Conservation (phyloP, 352 stramenopile species). For the Pythium plurisporium region DNA sequence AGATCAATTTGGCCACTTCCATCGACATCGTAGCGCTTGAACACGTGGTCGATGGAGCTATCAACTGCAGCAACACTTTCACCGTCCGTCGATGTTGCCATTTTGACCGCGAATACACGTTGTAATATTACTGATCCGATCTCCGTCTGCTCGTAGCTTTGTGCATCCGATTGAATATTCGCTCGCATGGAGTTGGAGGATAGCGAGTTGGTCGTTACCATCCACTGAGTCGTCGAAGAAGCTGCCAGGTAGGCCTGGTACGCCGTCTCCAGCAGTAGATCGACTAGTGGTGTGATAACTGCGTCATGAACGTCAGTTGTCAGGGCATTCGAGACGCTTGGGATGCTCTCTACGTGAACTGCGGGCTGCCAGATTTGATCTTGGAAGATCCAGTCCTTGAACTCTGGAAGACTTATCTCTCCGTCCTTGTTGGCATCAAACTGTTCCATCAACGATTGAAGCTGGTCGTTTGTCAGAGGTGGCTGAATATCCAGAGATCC, state of each 20-base stretch:
- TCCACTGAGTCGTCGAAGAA: conserved; percentile 32
- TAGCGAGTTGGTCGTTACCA: conserved; percentile 30
- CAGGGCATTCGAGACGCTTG: background rate
- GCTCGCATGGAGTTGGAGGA: conserved; percentile 10
- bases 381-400: conserved; percentile 61
- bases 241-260: conserved; percentile 35
- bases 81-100: conserved; percentile 18
- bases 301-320: conserved; percentile 24
- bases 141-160: conserved; percentile 9
- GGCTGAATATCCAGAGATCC: conserved; percentile 45
- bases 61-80: conserved; percentile 13
- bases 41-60: conserved; percentile 35
- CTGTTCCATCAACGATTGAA: conserved; percentile 42
- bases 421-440: conserved; percentile 71
- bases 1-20: conserved; percentile 52
- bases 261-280: conserved; percentile 37
- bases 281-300: conserved; percentile 35
- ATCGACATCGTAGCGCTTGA: conserved; percentile 50
- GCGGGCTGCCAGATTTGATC: conserved; percentile 51
- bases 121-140: conserved; percentile 38
- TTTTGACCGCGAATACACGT: conserved; percentile 32
- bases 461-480: conserved; percentile 41
- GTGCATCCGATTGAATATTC: background rate
- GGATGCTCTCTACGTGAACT: background rate
- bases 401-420: conserved; percentile 62